These are phyloP conservation scores for Exophiala sideris DNA, from an alignment of 2,329 filamentous ascomycete species.

Conservation along the genomic window DNA sequence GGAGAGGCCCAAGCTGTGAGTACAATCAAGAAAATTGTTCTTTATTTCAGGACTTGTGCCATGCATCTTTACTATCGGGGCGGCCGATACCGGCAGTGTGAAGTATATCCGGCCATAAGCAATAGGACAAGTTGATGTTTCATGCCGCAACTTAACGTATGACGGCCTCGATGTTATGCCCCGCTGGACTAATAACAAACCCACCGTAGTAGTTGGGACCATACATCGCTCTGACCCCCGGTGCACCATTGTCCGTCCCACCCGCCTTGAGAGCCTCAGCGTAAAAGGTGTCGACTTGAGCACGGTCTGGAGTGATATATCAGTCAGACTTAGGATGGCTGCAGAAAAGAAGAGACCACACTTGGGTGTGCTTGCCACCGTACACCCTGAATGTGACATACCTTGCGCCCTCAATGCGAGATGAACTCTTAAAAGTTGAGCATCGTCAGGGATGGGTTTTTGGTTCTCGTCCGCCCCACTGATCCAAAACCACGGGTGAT, in stretches of 20 bases:
- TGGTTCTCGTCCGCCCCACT: conserved; percentile 3
- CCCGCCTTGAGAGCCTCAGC: no score
- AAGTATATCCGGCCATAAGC: no score
- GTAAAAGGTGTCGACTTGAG: no score
- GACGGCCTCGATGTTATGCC: conserved; percentile 54
- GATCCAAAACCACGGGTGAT: conserved; percentile 33
- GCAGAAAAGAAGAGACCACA: conserved; percentile 47
- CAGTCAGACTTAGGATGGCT: conserved; percentile 34
- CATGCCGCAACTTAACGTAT: background rate
- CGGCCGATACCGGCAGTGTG: no score
- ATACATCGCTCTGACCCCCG: conserved; percentile 46
- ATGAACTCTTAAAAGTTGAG: no score
- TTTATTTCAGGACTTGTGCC: no score
- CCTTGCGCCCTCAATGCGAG: background rate
- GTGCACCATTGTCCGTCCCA: conserved; percentile 47
- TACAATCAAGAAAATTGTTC: background rate
- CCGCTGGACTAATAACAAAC: conserved; percentile 50
- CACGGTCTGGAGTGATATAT: no score
- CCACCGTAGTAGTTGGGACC: conserved; percentile 50
- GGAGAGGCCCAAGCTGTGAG: conserved; percentile 11
- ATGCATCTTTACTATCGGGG: no score
- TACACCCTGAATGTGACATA: no score
- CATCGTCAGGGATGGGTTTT: no score
- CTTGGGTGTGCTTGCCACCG: conserved; percentile 19
- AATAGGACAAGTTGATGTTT: no score